Evolutionary conservation across 805 yeast genomes (phyloP).

Genomic region (Pichia nanzhaoensis): DNA sequence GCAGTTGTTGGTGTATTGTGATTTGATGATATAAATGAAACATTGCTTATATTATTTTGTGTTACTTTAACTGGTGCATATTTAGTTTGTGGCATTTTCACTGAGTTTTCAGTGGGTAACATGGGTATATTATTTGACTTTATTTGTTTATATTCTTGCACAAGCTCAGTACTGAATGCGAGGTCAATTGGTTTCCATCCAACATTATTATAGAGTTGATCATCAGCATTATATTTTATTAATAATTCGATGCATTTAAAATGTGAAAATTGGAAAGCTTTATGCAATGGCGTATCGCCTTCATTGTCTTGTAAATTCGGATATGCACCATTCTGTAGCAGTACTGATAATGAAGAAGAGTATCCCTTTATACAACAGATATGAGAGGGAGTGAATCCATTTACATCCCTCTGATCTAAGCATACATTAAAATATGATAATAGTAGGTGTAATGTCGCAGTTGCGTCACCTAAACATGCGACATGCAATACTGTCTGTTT

Average conservation of each 20-base stretch:
- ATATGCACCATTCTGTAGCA: conserved; percentile 73
- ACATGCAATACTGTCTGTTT: conserved; percentile 65
- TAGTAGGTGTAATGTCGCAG: conserved; percentile 65
- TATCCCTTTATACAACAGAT: conserved; percentile 55
- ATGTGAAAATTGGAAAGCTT: conserved; percentile 69
- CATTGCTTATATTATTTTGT: conserved; percentile 3
- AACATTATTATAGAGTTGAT: conserved; percentile 41
- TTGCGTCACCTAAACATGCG: conserved; percentile 46
- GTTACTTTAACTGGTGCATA: conserved; percentile 3
- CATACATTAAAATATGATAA: conserved; percentile 51
- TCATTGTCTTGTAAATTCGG: conserved; percentile 61
- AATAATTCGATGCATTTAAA: conserved; percentile 49
- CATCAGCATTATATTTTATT: conserved; percentile 43
- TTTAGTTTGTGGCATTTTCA: conserved; percentile 5
- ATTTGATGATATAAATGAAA: conserved; percentile 1
- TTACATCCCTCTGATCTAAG: conserved; percentile 41
- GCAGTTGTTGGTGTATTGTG: conserved; percentile 1
- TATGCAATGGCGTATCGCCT: conserved; percentile 81
- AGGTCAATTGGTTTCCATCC: conserved; percentile 65
- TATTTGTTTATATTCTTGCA: conserved; percentile 33
- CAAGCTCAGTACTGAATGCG: conserved; percentile 47
- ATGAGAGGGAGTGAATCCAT: conserved; percentile 62
- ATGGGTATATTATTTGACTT: conserved; percentile 18
- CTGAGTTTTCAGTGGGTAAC: conserved; percentile 14
- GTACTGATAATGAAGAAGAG: conserved; percentile 54